A percentile compares a stretch with the other conserved stretches of the same genome.
phyloP scores from a whole-genome alignment of 768 basidiomycete species.

The Coprinopsis sp. region DNA sequence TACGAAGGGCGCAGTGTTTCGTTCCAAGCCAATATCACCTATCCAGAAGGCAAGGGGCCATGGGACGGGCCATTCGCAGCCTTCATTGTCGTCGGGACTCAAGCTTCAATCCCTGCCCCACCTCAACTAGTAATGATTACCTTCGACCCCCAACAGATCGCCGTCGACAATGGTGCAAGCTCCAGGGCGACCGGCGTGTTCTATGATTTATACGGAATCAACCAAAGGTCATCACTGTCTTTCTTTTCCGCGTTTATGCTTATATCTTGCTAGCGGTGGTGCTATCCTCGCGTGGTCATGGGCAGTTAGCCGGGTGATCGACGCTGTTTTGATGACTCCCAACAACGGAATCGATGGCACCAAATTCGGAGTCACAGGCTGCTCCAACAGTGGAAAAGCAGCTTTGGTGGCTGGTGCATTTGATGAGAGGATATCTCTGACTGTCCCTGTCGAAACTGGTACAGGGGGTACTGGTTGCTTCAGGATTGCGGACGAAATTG shows the following conservation, averaged over 20 bases:
- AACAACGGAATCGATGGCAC: slow-evolving; percentile 34
- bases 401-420: slow-evolving; percentile 53
- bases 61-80: slow-evolving; percentile 47
- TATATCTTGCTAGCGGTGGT: slow-evolving; percentile 38
- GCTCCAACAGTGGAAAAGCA: slow-evolving; percentile 53
- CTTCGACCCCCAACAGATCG: slow-evolving; percentile 47
- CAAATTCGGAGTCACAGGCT: slow-evolving; percentile 49
- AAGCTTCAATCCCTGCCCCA: slow-evolving; percentile 26
- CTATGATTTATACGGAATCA: slow-evolving; percentile 47
- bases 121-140: slow-evolving; percentile 37
- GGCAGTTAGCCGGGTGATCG: slow-evolving; percentile 54
- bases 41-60: slow-evolving; percentile 41
- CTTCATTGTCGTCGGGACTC: slow-evolving; percentile 47
- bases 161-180: slow-evolving; percentile 36
- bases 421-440: slow-evolving; percentile 48
- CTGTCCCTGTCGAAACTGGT: slow-evolving; percentile 55
- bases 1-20: slow-evolving; percentile 43
- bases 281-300: slow-evolving; percentile 55
- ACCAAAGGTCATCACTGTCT: too few relatives aligned
- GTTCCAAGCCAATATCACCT: slow-evolving; percentile 40
- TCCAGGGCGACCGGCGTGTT: slow-evolving; percentile 49
- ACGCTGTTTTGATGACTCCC: slow-evolving; percentile 43
- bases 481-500: slow-evolving; percentile 46
- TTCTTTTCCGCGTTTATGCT: too few relatives aligned
- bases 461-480: slow-evolving; percentile 51